A percentile compares a stretch with the other conserved stretches of the same genome.
Conservation (phyloP, 768 basidiomycete genomes). For the Panus rudis region DNA sequence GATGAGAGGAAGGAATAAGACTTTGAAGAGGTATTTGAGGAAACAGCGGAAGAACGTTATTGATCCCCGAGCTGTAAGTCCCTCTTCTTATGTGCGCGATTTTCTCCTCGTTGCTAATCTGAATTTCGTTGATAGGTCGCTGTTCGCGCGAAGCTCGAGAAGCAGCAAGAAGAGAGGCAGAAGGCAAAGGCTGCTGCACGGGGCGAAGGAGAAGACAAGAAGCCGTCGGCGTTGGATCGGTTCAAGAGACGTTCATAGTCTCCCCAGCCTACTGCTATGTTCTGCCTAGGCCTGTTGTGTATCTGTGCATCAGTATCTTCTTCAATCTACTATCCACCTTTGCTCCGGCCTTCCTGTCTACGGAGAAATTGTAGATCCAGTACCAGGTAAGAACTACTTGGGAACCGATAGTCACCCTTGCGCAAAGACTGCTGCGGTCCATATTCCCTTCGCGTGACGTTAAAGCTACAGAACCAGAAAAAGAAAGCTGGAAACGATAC, state of each 20-base stretch:
- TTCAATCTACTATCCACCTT: too few species aligned
- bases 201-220: slow-evolving; percentile 17
- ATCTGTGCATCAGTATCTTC: too few species aligned
- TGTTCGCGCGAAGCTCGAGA: slow-evolving; percentile 33
- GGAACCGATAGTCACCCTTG: too few species aligned
- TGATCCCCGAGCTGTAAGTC: slow-evolving; percentile 66
- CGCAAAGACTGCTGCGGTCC: too few species aligned
- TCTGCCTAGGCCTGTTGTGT: too few species aligned
- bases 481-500: too few species aligned
- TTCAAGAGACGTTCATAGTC: slow-evolving; percentile 22
- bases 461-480: too few species aligned
- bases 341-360: too few species aligned
- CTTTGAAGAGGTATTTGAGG: slow-evolving; percentile 72
- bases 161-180: slow-evolving; percentile 26
- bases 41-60: slow-evolving; percentile 95
- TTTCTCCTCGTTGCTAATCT: background rate
- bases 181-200: slow-evolving; percentile 20
- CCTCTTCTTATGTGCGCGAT: slow-evolving; percentile 4
- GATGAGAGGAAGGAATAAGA: slow-evolving; percentile 86
- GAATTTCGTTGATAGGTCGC: slow-evolving; percentile 30
- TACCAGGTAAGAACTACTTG: too few species aligned
- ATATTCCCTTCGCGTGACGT: too few species aligned
- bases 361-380: too few species aligned
- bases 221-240: slow-evolving; percentile 33
- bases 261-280: too few species aligned